Evolutionary conservation across 768 basidiomycete genomes (phyloP), one percentile per base, ranked within the genome.

Genomic region (Suillus weaverae): DNA sequence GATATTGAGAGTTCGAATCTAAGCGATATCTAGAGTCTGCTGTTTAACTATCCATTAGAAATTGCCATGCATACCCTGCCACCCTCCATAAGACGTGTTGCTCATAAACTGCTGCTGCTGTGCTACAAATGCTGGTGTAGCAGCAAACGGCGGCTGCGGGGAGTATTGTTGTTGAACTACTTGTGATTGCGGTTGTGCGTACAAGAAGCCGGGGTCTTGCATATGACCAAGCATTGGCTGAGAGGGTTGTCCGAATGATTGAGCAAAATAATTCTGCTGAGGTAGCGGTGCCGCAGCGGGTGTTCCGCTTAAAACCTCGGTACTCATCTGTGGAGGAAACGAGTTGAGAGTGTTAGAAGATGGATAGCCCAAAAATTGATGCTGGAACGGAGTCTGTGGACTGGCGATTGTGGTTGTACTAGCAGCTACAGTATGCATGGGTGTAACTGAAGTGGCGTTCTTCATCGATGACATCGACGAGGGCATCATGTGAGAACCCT

Each of bases 331-430:
- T 41, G 30, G 26, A 32, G 57, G 39, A 41, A 41, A 30, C 57
- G 57, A 20, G 26, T 20, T 32, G 39, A 59, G 26, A 41, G 62
- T 66, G 13, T 70, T 65, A 66, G 20, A 68, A 55, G 4, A 62
- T 67, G 36, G 64, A 38, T 38, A 54, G 9, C 61, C 63, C 55
- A 70, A 59, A 33, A 71, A 72, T 14, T 67, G 71, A 7, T 66
- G 65, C 41, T 70, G 74, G 36, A 70, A 62, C 66, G 78, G 72
- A 69, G 74, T 63, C 70, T 78, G 76, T 2, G 70, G 64, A 1
- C 44, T 16, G 18, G 63, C 36, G 5, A 50, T 26, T 55, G 64
- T 54, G 59, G 66, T 38, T 53, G 46, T 38, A 71, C 73, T 14
- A 73, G 70, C 46, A 76, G 71, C 50, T 71, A 75, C 56, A 55